Evolutionary conservation across 208 protist genomes (phyloP).

Genomic region (Willaertia magna): DNA sequence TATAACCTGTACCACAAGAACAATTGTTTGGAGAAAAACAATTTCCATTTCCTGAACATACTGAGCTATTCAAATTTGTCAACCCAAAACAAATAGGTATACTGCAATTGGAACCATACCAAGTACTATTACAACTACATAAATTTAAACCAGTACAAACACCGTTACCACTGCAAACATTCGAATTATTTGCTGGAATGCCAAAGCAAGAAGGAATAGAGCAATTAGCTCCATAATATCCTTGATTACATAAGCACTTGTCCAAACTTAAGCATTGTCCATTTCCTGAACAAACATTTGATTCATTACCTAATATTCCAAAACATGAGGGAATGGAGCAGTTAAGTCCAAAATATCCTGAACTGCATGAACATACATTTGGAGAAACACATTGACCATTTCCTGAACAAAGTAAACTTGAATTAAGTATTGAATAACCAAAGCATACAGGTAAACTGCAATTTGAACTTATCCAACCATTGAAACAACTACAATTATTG

Average conservation of each 20-base stretch:
- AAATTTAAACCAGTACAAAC: background rate
- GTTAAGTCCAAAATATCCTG: background rate
- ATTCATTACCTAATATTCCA: too few species aligned
- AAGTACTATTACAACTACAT: background rate
- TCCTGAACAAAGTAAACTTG: background rate
- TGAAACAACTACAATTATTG: background rate
- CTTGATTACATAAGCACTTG: too few species aligned
- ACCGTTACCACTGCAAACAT: background rate
- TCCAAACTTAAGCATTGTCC: too few species aligned
- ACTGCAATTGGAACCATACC: background rate
- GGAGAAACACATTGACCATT: background rate
- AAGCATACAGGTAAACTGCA: background rate
- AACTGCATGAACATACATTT: background rate
- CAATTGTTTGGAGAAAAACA: background rate
- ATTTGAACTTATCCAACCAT: background rate
- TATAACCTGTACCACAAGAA: background rate
- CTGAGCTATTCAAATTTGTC: background rate
- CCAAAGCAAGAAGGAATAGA: background rate
- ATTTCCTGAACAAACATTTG: too few species aligned
- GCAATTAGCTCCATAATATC: too few species aligned
- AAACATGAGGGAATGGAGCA: too few species aligned
- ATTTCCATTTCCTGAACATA: background rate
- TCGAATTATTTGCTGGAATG: background rate
- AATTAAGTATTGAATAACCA: background rate
- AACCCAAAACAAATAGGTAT: constrained; percentile 2